Evolutionary conservation across 2,329 filamentous ascomycete genomes (phyloP).

Genomic region (Epicoccum nigrum): DNA sequence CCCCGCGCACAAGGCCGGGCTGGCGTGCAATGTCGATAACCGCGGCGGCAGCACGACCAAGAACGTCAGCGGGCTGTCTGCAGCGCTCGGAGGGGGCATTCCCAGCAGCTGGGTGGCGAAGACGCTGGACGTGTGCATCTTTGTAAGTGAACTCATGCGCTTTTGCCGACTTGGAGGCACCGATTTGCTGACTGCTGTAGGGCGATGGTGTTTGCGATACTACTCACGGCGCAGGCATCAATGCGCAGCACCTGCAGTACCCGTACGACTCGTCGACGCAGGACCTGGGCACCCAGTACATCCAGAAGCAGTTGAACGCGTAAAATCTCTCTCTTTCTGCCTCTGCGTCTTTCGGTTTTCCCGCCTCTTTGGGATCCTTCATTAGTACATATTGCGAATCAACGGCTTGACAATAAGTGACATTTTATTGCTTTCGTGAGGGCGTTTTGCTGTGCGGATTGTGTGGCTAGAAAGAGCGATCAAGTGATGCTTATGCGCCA

Average conservation of each 20-base stretch:
- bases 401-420: neutral
- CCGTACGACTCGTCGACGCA: conserved; percentile 33
- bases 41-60: conserved; percentile 42
- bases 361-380: too few relatives aligned
- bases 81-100: conserved; percentile 15
- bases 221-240: conserved; percentile 40
- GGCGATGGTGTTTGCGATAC: conserved; percentile 49
- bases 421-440: too few relatives aligned
- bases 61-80: conserved; percentile 37
- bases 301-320: neutral
- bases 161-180: neutral
- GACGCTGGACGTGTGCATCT: conserved; percentile 48
- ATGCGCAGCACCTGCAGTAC: conserved; percentile 39
- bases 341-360: too few relatives aligned
- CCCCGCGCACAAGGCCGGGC: conserved; percentile 40
- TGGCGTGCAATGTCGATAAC: conserved; percentile 46
- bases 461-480: too few relatives aligned
- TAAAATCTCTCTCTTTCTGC: too few relatives aligned
- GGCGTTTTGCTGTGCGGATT: too few relatives aligned
- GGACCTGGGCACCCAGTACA: conserved; percentile 28
- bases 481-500: too few relatives aligned
- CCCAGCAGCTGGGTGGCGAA: conserved; percentile 43
- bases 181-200: conserved; percentile 18
- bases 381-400: too few relatives aligned
- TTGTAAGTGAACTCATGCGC: conserved; percentile 23